These are phyloP conservation scores for Sporothrix variecibatus DNA, from an alignment of 2,329 filamentous ascomycete species.

Conservation along the genomic window DNA sequence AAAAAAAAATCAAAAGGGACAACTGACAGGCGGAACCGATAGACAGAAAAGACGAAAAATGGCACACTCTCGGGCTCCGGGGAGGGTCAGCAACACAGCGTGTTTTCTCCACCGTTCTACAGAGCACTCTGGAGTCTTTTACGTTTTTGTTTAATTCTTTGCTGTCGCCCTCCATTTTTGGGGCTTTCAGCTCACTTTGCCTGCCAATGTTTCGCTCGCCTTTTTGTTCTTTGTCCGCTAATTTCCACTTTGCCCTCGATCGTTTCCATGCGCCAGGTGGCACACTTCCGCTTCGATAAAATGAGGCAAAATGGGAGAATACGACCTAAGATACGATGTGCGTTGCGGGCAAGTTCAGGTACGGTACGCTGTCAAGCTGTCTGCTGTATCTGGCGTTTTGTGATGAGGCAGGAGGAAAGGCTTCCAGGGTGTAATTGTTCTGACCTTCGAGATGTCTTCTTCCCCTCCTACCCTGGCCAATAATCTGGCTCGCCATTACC, in stretches of 20 bases:
- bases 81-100: not conserved
- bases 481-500: not conserved
- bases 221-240: conserved; percentile 3
- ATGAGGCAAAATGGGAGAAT: not conserved
- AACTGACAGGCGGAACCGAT: not conserved
- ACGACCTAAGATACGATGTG: not conserved
- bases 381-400: not conserved
- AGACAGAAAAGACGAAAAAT: not conserved
- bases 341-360: not conserved
- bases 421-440: not conserved
- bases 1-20: not conserved
- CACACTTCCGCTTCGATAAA: not conserved
- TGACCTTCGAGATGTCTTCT: not conserved
- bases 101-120: not conserved
- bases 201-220: not conserved
- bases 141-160: not conserved
- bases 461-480: not conserved
- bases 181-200: conserved; percentile 10
- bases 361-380: too few relatives aligned
- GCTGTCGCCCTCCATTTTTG: not conserved
- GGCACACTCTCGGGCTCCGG: not conserved
- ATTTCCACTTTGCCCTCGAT: conserved; percentile 8
- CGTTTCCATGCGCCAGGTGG: not conserved
- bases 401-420: not conserved
- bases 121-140: not conserved